Evolutionary conservation across 169 alveolate species (phyloP), one percentile per base, ranked within the genome.

Genomic region (Theileria luwenshuni): DNA sequence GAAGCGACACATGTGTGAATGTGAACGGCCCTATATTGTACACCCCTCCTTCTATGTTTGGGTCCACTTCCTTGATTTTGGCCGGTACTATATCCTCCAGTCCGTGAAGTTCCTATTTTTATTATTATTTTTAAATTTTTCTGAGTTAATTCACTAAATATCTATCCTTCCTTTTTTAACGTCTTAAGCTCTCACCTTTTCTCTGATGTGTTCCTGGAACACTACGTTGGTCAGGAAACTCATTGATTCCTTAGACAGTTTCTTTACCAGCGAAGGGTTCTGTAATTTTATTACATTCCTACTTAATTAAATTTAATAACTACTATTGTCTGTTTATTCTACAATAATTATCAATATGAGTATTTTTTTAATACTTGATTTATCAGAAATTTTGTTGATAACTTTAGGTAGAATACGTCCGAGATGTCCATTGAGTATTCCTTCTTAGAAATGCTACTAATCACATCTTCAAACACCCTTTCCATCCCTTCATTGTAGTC

Each of bases 221-320:
- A 48, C 76, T 43, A 75, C 84, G 23, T 75, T 75, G 69, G 69
- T 19, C 42, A 75, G 28, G 47, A 75, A 75, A 67, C 76, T 64
- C 56, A 48, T 41, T 23, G 61, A 70, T 28, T 28, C 51, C 21
- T 23, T 38, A 30, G 60, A 23, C 3, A 74, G 54, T n/a, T 41
- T 47, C 17, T 49, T 49, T 3, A 2, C 21, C 35, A 63, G 33
- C 15, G 42, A 61, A 3, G 72, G 76, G 10, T 10, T 21, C 30
- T 33, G 45, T 2, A 58, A 47, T 2, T n/a, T n/a, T n/a, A n/a
- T n/a, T n/a, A n/a, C n/a, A n/a, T n/a, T n/a, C n/a, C n/a, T n/a
- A n/a, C n/a, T n/a, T n/a, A n/a, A n/a, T n/a, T n/a, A n/a, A n/a
- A n/a, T n/a, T n/a, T n/a, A n/a, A n/a, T n/a, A n/a, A n/a, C n/a